A percentile compares a stretch with the other conserved stretches of the same genome.
phyloP scores from a whole-genome alignment of 1,284 basidiomycete genomes.

The Xanthoconium separans region DNA sequence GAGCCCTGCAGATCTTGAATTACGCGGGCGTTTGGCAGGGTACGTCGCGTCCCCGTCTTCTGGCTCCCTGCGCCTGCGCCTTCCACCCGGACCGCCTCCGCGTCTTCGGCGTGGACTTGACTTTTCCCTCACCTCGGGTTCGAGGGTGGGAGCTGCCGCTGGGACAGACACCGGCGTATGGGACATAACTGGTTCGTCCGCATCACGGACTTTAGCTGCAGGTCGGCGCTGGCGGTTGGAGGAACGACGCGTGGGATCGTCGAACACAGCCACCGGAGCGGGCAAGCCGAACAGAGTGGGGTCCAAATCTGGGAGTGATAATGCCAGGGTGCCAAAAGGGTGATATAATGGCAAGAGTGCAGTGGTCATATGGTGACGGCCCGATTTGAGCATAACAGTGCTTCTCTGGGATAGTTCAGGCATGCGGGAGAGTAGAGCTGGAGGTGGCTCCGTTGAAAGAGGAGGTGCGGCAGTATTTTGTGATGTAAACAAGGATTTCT shows the following conservation, averaged over 20 bases:
- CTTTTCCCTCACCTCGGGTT: slow-evolving; percentile 36
- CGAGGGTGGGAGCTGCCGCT: slow-evolving; percentile 13
- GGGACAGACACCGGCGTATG: slow-evolving; percentile 20
- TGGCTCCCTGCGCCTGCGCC: slow-evolving; percentile 57
- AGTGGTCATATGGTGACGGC: slow-evolving; percentile 34
- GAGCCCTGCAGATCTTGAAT: slow-evolving; percentile 40
- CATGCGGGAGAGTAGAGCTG: slow-evolving; percentile 15
- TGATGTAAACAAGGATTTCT: slow-evolving; percentile 13
- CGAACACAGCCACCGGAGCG: slow-evolving; percentile 35
- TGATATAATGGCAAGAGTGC: slow-evolving; percentile 69
- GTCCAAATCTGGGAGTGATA: slow-evolving; percentile 66
- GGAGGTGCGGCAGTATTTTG: slow-evolving; percentile 12
- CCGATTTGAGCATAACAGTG: slow-evolving; percentile 17
- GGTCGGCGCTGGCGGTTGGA: slow-evolving; percentile 51
- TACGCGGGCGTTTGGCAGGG: slow-evolving; percentile 65
- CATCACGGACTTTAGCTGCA: slow-evolving; percentile 53
- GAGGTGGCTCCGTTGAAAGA: slow-evolving; percentile 3
- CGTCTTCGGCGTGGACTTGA: slow-evolving; percentile 44
- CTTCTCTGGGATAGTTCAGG: slow-evolving; percentile 19
- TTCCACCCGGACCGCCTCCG: slow-evolving; percentile 41
- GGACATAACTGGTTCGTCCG: slow-evolving; percentile 28
- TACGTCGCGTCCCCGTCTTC: slow-evolving; percentile 67
- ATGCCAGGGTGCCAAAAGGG: slow-evolving; percentile 60
- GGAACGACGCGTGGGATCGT: slow-evolving; percentile 40
- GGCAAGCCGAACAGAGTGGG: slow-evolving; percentile 55